Base-by-base conservation (phyloP, 495 filamentous ascomycete species). In the Xylaria intraflava region DNA sequence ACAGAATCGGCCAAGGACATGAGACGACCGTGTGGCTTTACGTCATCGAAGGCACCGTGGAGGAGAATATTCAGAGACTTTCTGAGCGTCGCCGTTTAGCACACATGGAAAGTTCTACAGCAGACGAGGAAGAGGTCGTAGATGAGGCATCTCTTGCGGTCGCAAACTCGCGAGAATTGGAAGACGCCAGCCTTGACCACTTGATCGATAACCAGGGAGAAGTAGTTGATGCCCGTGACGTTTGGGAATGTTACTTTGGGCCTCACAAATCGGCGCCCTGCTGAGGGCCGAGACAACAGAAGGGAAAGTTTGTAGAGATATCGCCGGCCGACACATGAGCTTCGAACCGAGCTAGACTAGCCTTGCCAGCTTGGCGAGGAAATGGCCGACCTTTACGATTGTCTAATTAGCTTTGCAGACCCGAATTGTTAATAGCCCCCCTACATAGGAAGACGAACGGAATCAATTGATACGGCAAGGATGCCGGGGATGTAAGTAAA, bases 1-100 rank as follows among this genome's bases (percentile, higher is more conserved):
- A 98, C 65, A 80, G 92, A 33, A 98, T 98, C 49, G 92, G 92
- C 0, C 92, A 98, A 67, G 79, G 83, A 53, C 82, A 86, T 23
- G 76, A 84, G 55, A 98, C 92, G 6, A 95, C 89, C 2, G 92
- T 96, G 5, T 98, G 90, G 86, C 86, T 96, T 68, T 98, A 98
- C 65, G 78, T 96, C 1, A 78, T 95, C 19, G 83, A 85, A 3
- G 87, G 85, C 42, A 95, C 92, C 0, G 89, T 96, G 2, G 92
- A 98, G 59, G 83, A 94, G 65, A 83, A 84, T 0, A 93, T 98
- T 40, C 88, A 96, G 63, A 81, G 90, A 31, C 78, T 96, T 17
- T 90, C 88, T 0, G 89, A 94, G 10, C 70, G 78, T 39, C 76
- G 89, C 33, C 82, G 92, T 11, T 71, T 95, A 44, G 81, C 83